Percentiles rank a stretch among this genome's conserved stretches.
Evolutionary conservation across 2,329 filamentous ascomycete genomes (phyloP).

Genomic region (Fusarium verticillioides): DNA sequence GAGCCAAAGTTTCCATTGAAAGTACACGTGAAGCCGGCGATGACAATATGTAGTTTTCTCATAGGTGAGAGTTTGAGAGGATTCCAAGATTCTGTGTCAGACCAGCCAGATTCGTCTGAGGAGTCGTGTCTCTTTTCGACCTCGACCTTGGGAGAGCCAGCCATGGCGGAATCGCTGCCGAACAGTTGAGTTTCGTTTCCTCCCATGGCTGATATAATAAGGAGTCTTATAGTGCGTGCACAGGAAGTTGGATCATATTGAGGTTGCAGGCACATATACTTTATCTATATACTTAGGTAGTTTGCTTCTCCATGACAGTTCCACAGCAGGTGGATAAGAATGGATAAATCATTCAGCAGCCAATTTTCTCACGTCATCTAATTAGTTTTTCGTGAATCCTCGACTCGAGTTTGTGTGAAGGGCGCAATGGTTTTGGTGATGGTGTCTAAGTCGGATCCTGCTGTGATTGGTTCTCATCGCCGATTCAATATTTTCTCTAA

Average conservation of each 20-base stretch:
- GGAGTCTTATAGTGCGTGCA: neutral
- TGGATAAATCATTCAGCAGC: neutral
- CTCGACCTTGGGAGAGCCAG: slow-evolving; percentile 2
- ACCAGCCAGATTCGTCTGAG: slow-evolving; percentile 34
- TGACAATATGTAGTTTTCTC: slow-evolving; percentile 49
- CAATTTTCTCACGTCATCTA: slow-evolving; percentile 6
- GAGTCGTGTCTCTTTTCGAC: slow-evolving; percentile 24
- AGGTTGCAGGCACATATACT: neutral
- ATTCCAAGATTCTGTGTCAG: slow-evolving; percentile 38
- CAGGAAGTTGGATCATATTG: neutral
- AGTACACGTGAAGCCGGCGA: slow-evolving; percentile 51
- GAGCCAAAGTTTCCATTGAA: slow-evolving; percentile 53
- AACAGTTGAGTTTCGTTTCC: slow-evolving; percentile 10
- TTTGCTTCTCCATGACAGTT: slow-evolving; percentile 11
- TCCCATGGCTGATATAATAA: slow-evolving; percentile 10
- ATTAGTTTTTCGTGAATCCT: slow-evolving; percentile 5
- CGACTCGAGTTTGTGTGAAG: slow-evolving; percentile 17
- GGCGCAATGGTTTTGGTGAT: slow-evolving; percentile 8
- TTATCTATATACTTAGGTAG: neutral
- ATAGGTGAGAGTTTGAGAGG: slow-evolving; percentile 47
- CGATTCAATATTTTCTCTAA: slow-evolving; percentile 12
- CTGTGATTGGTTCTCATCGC: slow-evolving; percentile 24
- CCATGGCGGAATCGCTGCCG: slow-evolving; percentile 9
- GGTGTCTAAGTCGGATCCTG: slow-evolving; percentile 2
- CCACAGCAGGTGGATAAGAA: slow-evolving; percentile 15